Percentiles rank a stretch among this genome's conserved stretches.
phyloP scores from a whole-genome alignment of 1,284 basidiomycete species.

The Sporisorium scitamineum region DNA sequence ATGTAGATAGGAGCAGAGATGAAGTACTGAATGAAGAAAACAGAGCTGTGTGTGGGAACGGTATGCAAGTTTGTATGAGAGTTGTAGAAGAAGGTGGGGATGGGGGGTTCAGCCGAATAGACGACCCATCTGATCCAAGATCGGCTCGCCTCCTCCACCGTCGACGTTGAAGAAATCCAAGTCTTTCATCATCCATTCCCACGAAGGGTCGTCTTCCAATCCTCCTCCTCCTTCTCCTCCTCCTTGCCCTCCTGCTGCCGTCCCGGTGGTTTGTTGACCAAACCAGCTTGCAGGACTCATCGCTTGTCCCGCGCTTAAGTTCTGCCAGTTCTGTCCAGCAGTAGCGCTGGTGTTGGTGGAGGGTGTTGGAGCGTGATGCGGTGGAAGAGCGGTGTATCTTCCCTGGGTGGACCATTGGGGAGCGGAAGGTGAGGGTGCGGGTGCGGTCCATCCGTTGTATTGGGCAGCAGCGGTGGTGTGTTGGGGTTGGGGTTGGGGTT shows the following conservation, averaged over 20 bases:
- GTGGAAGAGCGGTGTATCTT: neutral
- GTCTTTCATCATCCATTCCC: conserved; percentile 52
- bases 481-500: neutral
- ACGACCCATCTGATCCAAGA: conserved; percentile 47
- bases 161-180: conserved; percentile 40
- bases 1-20: too few species aligned
- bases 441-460: conserved; percentile 1
- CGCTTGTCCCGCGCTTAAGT: neutral
- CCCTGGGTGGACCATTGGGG: neutral
- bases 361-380: conserved; percentile 6
- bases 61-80: conserved; percentile 1
- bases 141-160: conserved; percentile 46
- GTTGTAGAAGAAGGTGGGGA: neutral
- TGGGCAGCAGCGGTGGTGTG: too few species aligned
- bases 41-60: neutral
- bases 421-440: neutral
- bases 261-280: neutral
- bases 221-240: neutral
- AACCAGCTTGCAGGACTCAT: conserved; percentile 23
- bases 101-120: conserved; percentile 21
- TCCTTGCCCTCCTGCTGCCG: neutral
- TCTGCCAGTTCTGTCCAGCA: neutral
- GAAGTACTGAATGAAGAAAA: neutral
- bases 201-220: conserved; percentile 20
- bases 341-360: neutral